These are phyloP conservation scores for Neurospora sp. DNA, from an alignment of 495 filamentous ascomycete genomes.

Conservation along the genomic window DNA sequence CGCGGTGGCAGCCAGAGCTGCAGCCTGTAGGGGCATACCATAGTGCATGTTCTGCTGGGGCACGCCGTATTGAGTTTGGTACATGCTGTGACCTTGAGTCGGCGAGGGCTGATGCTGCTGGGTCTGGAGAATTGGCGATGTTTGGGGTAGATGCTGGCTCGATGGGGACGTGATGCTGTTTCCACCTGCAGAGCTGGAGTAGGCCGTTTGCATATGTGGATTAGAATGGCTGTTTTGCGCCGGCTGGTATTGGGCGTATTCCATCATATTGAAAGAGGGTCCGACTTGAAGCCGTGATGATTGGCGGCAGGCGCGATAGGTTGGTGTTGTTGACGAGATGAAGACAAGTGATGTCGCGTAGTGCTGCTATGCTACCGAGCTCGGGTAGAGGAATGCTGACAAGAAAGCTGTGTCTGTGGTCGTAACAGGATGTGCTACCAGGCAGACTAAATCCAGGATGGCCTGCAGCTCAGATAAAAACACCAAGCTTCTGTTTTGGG, in stretches of 20 bases:
- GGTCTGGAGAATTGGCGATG: conserved; percentile 53
- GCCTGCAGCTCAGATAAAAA: conserved; percentile 16
- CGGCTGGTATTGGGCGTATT: conserved; percentile 60
- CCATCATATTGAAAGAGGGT: conserved; percentile 44
- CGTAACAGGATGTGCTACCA: conserved; percentile 10
- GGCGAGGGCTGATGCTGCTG: conserved; percentile 45
- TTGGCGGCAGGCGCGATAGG: conserved; percentile 8
- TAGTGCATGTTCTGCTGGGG: conserved; percentile 50
- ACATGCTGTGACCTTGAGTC: conserved; percentile 47
- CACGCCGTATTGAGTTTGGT: conserved; percentile 48
- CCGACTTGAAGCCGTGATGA: conserved; percentile 12
- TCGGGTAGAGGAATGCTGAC: conserved; percentile 10
- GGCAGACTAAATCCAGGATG: conserved; percentile 8
- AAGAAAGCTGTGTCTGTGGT: conserved; percentile 2
- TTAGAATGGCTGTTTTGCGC: conserved; percentile 45
- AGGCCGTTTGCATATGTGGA: conserved; percentile 28
- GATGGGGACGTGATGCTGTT: conserved; percentile 54
- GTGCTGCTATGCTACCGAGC: conserved; percentile 4
- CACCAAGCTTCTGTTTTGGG: conserved; percentile 23
- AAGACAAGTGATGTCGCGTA: not conserved
- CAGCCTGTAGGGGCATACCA: conserved; percentile 51
- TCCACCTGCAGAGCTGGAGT: conserved; percentile 43
- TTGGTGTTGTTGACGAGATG: not conserved
- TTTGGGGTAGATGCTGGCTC: conserved; percentile 46
- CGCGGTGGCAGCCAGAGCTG: conserved; percentile 60